Conservation (phyloP, 345 rosid genomes). For the Euclidium syriacum region DNA sequence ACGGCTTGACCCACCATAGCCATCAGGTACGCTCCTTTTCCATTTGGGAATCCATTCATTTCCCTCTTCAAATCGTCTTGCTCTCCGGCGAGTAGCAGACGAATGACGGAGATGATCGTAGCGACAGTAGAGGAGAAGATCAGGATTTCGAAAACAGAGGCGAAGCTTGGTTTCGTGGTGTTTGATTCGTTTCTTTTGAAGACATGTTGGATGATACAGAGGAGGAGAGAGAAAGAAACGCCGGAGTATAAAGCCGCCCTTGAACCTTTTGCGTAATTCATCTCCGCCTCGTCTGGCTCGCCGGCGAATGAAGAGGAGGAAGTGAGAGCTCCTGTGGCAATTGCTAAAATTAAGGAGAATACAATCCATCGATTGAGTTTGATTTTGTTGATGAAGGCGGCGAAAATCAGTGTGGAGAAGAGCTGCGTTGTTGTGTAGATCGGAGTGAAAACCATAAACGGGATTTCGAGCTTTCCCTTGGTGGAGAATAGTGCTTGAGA, state of each 20-base stretch:
- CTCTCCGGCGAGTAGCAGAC: not conserved
- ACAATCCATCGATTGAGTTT: not conserved
- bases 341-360: not conserved
- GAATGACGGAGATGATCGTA: not conserved
- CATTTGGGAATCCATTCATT: not conserved
- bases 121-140: not conserved
- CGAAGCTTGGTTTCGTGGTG: not conserved
- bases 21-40: not conserved
- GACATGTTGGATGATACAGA: not conserved
- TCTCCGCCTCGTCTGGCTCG: not conserved
- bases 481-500: not conserved
- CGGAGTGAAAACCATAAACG: not conserved
- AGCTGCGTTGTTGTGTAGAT: slow-evolving; percentile 11
- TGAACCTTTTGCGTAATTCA: not conserved
- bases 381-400: not conserved
- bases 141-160: not conserved
- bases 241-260: not conserved
- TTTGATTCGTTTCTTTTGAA: not conserved
- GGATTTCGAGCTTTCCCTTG: not conserved
- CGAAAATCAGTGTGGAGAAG: not conserved
- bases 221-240: not conserved
- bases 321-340: slow-evolving; percentile 31
- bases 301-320: slow-evolving; percentile 9
- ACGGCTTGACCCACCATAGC: not conserved
- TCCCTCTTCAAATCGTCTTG: not conserved